A percentile compares a stretch with the other conserved stretches of the same genome.
Evolutionary conservation across 805 yeast genomes (phyloP).

Genomic region (Saturnispora sekii): DNA sequence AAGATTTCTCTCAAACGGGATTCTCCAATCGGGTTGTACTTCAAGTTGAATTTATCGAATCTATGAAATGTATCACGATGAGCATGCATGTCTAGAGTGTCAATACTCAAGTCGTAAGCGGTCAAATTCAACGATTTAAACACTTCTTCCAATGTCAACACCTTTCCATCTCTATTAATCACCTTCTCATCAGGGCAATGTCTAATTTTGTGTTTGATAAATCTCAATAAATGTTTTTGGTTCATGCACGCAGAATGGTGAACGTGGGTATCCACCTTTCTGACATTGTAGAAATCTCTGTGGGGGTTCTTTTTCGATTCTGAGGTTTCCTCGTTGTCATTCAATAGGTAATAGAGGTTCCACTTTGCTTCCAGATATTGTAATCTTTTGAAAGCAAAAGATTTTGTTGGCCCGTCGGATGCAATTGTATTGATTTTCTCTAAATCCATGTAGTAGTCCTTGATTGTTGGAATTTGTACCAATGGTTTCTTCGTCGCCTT

Average conservation of each 20-base stretch:
- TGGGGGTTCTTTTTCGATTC: constrained; percentile 91
- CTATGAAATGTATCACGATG: constrained; percentile 97
- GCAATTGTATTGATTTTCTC: constrained; percentile 65
- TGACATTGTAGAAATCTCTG: constrained; percentile 91
- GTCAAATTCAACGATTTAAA: constrained; percentile 83
- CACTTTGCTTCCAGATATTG: constrained; percentile 95
- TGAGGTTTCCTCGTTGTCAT: constrained; percentile 87
- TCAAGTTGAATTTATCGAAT: constrained; percentile 93
- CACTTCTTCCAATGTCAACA: constrained; percentile 79
- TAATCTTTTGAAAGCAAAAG: constrained; percentile 88
- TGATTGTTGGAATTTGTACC: constrained; percentile 66
- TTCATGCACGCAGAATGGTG: constrained; percentile 99
- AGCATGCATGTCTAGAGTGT: constrained; percentile 98
- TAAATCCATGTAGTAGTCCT: constrained; percentile 78
- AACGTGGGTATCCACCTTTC: constrained; percentile 97
- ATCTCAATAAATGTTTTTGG: constrained; percentile 90
- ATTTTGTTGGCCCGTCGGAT: constrained; percentile 92
- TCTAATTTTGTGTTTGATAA: constrained; percentile 89
- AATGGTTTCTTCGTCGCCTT: constrained; percentile 27
- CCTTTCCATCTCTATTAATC: constrained; percentile 84
- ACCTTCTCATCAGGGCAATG: constrained; percentile 82
- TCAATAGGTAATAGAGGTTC: constrained; percentile 80
- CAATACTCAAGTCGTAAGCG: constrained; percentile 92
- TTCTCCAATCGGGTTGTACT: constrained; percentile 97
- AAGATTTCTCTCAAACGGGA: constrained; percentile 94